Conservation (phyloP, 176 grass and related monocot genomes). For the Paspalum notatum region DNA sequence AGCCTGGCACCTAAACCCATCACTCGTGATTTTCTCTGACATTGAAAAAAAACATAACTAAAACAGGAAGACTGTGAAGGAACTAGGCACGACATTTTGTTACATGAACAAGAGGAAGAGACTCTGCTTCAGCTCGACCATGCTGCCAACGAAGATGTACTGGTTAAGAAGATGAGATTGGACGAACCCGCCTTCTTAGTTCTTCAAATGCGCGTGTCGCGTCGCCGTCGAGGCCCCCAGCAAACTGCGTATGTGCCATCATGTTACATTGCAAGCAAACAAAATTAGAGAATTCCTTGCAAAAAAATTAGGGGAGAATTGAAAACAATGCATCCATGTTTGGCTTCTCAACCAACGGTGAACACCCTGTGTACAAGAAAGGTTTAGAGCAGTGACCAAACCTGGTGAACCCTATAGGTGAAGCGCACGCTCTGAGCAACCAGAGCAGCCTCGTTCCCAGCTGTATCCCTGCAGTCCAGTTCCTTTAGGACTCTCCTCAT, state of each 20-base stretch:
- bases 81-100: too few species aligned
- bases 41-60: too few species aligned
- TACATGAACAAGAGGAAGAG: neutral
- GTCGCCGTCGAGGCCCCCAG: constrained; percentile 44
- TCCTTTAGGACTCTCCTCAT: constrained; percentile 78
- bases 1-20: too few species aligned
- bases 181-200: constrained; percentile 50
- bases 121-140: neutral
- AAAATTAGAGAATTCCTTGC: too few species aligned
- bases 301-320: neutral
- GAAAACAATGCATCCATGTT: neutral
- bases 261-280: too few species aligned
- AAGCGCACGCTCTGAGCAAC: constrained; percentile 80
- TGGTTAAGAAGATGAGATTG: constrained; percentile 6
- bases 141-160: too few species aligned
- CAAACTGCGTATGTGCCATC: constrained; percentile 21
- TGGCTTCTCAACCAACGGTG: neutral
- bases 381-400: constrained; percentile 14
- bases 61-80: too few species aligned
- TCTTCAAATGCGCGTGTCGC: constrained; percentile 61
- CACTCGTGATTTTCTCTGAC: too few species aligned
- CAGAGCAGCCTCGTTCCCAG: constrained; percentile 55
- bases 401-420: constrained; percentile 87
- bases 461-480: constrained; percentile 61
- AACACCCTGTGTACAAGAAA: neutral